phyloP scores from a whole-genome alignment of 2,329 filamentous ascomycete species.

The Plectosphaerella sp. region DNA sequence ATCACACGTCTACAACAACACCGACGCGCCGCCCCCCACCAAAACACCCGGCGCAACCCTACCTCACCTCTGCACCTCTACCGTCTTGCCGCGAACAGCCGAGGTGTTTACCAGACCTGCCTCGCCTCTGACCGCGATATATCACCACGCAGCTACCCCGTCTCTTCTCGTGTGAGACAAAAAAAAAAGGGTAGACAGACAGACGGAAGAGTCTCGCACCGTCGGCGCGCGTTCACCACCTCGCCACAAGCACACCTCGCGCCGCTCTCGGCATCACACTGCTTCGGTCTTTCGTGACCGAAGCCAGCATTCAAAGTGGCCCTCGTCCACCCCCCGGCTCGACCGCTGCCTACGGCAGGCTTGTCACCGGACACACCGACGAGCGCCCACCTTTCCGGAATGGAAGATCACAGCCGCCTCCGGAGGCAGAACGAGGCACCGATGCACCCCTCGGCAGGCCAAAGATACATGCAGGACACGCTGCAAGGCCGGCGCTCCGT shows the following conservation, averaged over 20 bases:
- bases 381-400: slow-evolving; percentile 54
- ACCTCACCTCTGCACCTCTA: too few relatives aligned
- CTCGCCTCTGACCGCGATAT: too few relatives aligned
- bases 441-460: slow-evolving; percentile 55
- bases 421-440: slow-evolving; percentile 72
- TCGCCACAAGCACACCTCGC: background rate
- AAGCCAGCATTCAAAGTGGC: slow-evolving; percentile 53
- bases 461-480: slow-evolving; percentile 48
- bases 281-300: slow-evolving; percentile 22
- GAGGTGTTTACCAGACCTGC: too few relatives aligned
- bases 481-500: slow-evolving; percentile 37
- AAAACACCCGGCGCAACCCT: background rate
- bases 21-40: background rate
- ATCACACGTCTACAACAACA: background rate
- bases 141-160: too few relatives aligned
- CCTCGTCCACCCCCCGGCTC: slow-evolving; percentile 54
- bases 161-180: too few relatives aligned
- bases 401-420: slow-evolving; percentile 73
- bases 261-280: background rate
- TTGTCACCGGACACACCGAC: slow-evolving; percentile 51
- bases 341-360: slow-evolving; percentile 62
- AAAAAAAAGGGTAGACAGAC: too few relatives aligned
- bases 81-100: too few relatives aligned
- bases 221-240: too few relatives aligned
- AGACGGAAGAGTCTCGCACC: too few relatives aligned